phyloP scores from a whole-genome alignment of 2,329 filamentous ascomycete genomes.

The Scopulariopsis brevicaulis region DNA sequence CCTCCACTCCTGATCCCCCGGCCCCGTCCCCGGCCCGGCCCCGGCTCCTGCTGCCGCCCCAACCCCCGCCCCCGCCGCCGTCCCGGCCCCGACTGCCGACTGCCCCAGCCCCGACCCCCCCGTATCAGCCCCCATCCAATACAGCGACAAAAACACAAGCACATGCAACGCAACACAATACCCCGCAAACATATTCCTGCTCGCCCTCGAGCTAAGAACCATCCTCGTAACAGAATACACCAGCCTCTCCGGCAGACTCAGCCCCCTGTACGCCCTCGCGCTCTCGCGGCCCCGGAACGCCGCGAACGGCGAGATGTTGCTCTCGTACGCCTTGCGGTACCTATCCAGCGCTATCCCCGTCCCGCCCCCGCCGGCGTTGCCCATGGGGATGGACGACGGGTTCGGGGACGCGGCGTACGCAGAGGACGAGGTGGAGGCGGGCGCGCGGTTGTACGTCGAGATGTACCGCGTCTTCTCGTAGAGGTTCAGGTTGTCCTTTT shows the following conservation, averaged over 20 bases:
- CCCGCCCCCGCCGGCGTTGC: constrained; percentile 40
- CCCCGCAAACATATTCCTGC: constrained; percentile 83
- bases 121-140: constrained; percentile 65
- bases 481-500: constrained; percentile 90
- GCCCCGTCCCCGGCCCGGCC: neutral
- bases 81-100: constrained; percentile 15
- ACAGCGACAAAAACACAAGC: constrained; percentile 76
- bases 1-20: constrained; percentile 5
- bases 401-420: constrained; percentile 65
- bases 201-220: constrained; percentile 80
- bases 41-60: constrained; percentile 29
- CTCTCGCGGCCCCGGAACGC: constrained; percentile 92
- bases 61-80: constrained; percentile 19
- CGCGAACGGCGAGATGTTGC: constrained; percentile 89
- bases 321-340: constrained; percentile 88
- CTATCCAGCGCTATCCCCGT: constrained; percentile 65
- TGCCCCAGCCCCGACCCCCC: constrained; percentile 48
- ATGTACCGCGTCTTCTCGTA: constrained; percentile 98
- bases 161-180: constrained; percentile 87
- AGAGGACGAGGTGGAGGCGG: constrained; percentile 47
- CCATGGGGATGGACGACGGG: constrained; percentile 54
- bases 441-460: constrained; percentile 74
- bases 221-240: constrained; percentile 87
- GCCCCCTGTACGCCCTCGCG: constrained; percentile 78
- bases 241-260: constrained; percentile 82